These are phyloP conservation scores for Hordeum marinum DNA, from an alignment of 176 grass and related monocot species.

Conservation along the genomic window DNA sequence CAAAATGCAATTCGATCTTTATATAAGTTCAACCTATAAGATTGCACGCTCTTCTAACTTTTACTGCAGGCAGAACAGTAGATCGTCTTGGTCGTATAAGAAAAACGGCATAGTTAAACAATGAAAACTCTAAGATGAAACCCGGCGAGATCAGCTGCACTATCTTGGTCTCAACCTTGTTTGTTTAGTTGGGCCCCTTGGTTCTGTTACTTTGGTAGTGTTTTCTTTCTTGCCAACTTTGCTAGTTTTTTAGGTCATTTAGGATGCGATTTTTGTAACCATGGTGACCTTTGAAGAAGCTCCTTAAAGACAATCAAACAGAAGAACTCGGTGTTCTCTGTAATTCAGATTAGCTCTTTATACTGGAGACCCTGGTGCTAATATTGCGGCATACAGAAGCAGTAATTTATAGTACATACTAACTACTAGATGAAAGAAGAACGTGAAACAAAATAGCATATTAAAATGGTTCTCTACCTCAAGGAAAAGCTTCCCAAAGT, in stretches of 20 bases:
- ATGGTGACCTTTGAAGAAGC: neutral
- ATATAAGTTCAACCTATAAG: neutral
- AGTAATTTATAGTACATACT: neutral
- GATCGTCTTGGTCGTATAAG: neutral
- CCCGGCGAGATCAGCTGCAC: neutral
- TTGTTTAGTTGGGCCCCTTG: neutral
- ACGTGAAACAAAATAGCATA: neutral
- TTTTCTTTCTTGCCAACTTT: neutral
- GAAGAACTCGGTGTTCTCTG: neutral
- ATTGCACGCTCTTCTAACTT: neutral
- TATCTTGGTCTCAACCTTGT: neutral
- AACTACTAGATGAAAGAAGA: neutral
- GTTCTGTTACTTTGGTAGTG: neutral
- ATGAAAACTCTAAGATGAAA: neutral
- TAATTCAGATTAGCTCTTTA: neutral
- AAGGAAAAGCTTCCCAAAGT: slow-evolving; percentile 81
- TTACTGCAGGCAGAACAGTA: neutral
- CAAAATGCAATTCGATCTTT: neutral
- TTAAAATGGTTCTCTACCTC: slow-evolving; percentile 50
- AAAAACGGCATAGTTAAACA: neutral
- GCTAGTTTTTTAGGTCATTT: neutral
- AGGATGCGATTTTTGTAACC: neutral
- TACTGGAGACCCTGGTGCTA: neutral
- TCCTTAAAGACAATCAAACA: neutral
- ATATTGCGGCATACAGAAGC: neutral